These are phyloP conservation scores for Cordyceps cateniannulata DNA, from an alignment of 2,329 filamentous ascomycete genomes.

Conservation along the genomic window DNA sequence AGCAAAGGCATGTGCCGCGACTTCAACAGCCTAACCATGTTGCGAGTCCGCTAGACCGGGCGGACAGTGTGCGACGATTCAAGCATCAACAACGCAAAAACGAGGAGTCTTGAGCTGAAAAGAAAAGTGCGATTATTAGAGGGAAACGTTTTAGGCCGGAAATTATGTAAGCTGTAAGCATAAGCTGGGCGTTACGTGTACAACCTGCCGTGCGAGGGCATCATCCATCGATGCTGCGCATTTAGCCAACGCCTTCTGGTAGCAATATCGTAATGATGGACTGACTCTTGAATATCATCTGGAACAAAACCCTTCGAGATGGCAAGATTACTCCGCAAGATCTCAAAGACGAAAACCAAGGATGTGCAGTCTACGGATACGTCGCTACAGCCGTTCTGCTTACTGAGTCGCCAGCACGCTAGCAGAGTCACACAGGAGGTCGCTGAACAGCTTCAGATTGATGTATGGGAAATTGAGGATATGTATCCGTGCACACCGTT, in stretches of 20 bases:
- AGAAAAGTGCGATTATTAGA: too few species aligned
- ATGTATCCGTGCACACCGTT: constrained; percentile 12
- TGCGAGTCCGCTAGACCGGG: background rate
- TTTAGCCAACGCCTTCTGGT: too few species aligned
- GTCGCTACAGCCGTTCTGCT: background rate
- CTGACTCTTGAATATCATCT: background rate
- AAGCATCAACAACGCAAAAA: too few species aligned
- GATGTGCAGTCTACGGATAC: background rate
- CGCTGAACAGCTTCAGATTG: background rate
- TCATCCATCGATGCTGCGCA: too few species aligned
- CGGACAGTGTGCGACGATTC: background rate
- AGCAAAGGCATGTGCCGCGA: too few species aligned
- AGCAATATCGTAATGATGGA: background rate
- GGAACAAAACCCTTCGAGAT: background rate
- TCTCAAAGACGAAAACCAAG: background rate
- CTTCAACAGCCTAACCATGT: too few species aligned
- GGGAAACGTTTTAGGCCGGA: too few species aligned
- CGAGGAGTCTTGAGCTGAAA: too few species aligned
- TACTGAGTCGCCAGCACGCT: background rate
- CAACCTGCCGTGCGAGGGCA: background rate
- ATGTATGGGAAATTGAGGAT: constrained; percentile 7
- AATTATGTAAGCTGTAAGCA: background rate
- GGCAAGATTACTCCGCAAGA: background rate
- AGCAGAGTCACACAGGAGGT: background rate
- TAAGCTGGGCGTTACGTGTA: background rate